Evolutionary conservation across 495 filamentous ascomycete species (phyloP).

Genomic region (Pyronema domesticum): DNA sequence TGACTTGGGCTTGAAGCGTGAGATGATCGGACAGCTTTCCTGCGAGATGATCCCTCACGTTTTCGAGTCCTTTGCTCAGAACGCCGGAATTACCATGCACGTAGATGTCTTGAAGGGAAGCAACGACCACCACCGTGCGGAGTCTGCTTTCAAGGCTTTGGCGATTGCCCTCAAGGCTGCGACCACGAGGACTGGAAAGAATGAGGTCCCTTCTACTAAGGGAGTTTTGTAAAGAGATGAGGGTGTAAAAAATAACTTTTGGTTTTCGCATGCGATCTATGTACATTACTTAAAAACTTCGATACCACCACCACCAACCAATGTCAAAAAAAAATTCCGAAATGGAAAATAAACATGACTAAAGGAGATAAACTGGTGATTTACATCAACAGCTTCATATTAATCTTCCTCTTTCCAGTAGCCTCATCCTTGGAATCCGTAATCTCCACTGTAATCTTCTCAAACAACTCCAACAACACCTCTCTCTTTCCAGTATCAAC

Average conservation of each 20-base stretch:
- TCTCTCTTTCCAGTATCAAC: slow-evolving; percentile 24
- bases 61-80: slow-evolving; percentile 79
- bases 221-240: slow-evolving; percentile 11
- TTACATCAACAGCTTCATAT: slow-evolving; percentile 41
- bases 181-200: slow-evolving; percentile 50
- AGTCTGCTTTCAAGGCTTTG: slow-evolving; percentile 93
- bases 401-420: slow-evolving; percentile 81
- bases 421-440: slow-evolving; percentile 81
- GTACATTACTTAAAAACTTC: too few species aligned
- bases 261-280: too few species aligned
- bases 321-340: too few species aligned
- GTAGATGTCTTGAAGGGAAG: slow-evolving; percentile 72
- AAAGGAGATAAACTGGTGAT: not conserved
- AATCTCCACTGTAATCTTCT: slow-evolving; percentile 72
- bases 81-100: slow-evolving; percentile 78
- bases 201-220: slow-evolving; percentile 60
- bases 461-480: slow-evolving; percentile 60
- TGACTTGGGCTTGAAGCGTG: slow-evolving; percentile 60
- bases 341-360: too few species aligned
- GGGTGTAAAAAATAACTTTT: not conserved
- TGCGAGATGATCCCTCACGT: slow-evolving; percentile 97
- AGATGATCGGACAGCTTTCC: slow-evolving; percentile 85
- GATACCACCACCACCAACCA: too few species aligned
- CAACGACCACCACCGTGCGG: slow-evolving; percentile 92
- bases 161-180: slow-evolving; percentile 68